Percentiles rank a stretch among this genome's conserved stretches.
phyloP scores from a whole-genome alignment of 257 asterid species.

The Nicotiana otophora region DNA sequence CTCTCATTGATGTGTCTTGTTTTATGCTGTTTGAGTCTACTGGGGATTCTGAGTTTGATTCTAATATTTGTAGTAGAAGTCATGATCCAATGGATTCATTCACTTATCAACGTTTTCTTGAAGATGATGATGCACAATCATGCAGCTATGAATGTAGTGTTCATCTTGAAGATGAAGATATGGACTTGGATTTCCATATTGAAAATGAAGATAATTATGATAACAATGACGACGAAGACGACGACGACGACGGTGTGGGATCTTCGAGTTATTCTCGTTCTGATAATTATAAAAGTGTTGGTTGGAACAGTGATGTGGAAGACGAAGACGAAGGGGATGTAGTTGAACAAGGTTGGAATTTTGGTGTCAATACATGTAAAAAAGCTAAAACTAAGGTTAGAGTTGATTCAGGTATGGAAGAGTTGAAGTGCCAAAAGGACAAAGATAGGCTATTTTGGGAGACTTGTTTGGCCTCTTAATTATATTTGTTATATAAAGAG shows the following conservation, averaged over 20 bases:
- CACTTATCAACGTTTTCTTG: not conserved
- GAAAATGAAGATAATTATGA: not conserved
- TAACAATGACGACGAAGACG: not conserved
- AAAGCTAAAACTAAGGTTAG: constrained; percentile 3
- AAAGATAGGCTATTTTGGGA: constrained; percentile 20
- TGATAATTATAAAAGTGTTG: not conserved
- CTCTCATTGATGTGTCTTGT: constrained; percentile 10
- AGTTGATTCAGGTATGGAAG: not conserved
- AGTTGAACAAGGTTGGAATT: constrained; percentile 12
- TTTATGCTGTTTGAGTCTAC: constrained; percentile 8
- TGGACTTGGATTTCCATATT: not conserved
- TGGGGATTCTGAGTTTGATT: constrained; percentile 14
- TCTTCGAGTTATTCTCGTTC: not conserved
- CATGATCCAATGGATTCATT: not conserved
- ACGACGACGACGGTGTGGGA: not conserved
- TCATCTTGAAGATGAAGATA: not conserved
- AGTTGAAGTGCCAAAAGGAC: constrained; percentile 12
- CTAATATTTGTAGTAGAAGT: not conserved
- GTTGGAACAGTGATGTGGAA: not conserved
- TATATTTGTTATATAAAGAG: not conserved
- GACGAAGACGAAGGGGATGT: not conserved
- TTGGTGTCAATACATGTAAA: not conserved
- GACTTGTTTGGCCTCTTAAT: constrained; percentile 12
- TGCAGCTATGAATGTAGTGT: not conserved
- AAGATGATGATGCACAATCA: constrained; percentile 15